Percentiles rank a stretch among this genome's conserved stretches.
phyloP scores from a whole-genome alignment of 805 yeast genomes.

The Sungouiella thailandica region DNA sequence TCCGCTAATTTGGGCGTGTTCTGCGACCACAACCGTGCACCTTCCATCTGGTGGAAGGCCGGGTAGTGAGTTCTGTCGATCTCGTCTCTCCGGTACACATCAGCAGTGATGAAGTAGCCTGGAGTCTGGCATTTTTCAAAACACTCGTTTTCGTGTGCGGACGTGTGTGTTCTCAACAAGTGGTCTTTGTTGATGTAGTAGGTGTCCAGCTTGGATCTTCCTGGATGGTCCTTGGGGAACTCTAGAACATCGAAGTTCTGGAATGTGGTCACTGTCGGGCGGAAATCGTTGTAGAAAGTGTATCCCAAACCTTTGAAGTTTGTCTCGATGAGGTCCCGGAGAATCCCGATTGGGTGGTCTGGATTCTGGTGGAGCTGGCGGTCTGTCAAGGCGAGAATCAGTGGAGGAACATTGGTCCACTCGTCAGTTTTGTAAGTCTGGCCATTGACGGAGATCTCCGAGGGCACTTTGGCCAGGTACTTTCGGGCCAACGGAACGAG shows the following conservation, averaged over 20 bases:
- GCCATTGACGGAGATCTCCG: conserved; percentile 40
- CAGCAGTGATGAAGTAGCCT: conserved; percentile 91
- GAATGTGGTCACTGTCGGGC: conserved; percentile 74
- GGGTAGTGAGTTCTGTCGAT: conserved; percentile 96
- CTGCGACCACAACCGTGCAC: conserved; percentile 81
- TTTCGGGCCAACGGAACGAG: background rate
- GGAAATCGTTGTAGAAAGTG: conserved; percentile 73
- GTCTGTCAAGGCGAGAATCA: conserved; percentile 62
- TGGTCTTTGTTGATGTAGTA: conserved; percentile 75
- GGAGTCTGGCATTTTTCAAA: conserved; percentile 63
- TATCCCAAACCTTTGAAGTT: conserved; percentile 64
- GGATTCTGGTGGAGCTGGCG: conserved; percentile 69
- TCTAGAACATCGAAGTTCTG: conserved; percentile 92
- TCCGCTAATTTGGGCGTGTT: conserved; percentile 41
- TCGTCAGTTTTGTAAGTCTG: conserved; percentile 56
- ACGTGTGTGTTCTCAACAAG: conserved; percentile 86
- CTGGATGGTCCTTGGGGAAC: conserved; percentile 89
- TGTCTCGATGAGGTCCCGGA: conserved; percentile 66
- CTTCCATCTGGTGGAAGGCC: conserved; percentile 97
- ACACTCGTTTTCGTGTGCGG: conserved; percentile 93
- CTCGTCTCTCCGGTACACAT: conserved; percentile 92
- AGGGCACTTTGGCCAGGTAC: conserved; percentile 19
- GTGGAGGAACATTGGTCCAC: conserved; percentile 81
- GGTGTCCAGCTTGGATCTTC: conserved; percentile 88
- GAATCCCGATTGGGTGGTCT: conserved; percentile 86